A percentile compares a stretch with the other conserved stretches of the same genome.
Evolutionary conservation across 108 stramenopile species (phyloP).

Genomic region (Skeletonema tropicum): DNA sequence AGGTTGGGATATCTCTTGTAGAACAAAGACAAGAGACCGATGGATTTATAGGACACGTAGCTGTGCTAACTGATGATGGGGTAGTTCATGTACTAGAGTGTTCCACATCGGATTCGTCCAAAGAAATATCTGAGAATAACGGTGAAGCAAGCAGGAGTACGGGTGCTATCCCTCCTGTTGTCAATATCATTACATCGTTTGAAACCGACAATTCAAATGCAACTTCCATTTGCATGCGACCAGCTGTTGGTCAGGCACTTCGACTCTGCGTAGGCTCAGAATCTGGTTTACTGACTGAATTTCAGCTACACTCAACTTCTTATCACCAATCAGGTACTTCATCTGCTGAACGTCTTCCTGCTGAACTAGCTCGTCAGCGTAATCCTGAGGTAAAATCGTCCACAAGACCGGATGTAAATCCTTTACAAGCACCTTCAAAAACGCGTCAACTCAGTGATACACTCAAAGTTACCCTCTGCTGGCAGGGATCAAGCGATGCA

Average conservation of each 20-base stretch:
- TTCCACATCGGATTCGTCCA: background rate
- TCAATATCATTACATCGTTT: constrained; percentile 32
- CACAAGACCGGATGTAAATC: background rate
- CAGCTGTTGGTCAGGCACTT: constrained; percentile 4
- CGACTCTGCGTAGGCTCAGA: constrained; percentile 39
- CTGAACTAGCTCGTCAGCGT: background rate
- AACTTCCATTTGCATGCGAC: constrained; percentile 43
- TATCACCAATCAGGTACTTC: background rate
- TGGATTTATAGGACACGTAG: constrained; percentile 35
- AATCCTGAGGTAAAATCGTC: background rate
- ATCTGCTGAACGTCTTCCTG: background rate
- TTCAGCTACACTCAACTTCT: constrained; percentile 21
- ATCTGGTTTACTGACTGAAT: constrained; percentile 30
- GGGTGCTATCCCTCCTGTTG: constrained; percentile 1
- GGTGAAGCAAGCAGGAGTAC: background rate
- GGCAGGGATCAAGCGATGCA: constrained; percentile 29
- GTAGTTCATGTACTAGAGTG: constrained; percentile 37
- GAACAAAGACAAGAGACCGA: constrained; percentile 17
- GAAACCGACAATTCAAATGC: constrained; percentile 20
- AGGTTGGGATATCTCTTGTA: constrained; percentile 17
- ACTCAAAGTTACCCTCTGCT: constrained; percentile 9
- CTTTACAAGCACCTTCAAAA: constrained; percentile 1
- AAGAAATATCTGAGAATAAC: background rate
- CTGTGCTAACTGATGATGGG: constrained; percentile 36
- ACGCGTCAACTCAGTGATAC: background rate